These are phyloP conservation scores for Capsicum pubescens DNA, from an alignment of 257 asterid species.

Conservation along the genomic window DNA sequence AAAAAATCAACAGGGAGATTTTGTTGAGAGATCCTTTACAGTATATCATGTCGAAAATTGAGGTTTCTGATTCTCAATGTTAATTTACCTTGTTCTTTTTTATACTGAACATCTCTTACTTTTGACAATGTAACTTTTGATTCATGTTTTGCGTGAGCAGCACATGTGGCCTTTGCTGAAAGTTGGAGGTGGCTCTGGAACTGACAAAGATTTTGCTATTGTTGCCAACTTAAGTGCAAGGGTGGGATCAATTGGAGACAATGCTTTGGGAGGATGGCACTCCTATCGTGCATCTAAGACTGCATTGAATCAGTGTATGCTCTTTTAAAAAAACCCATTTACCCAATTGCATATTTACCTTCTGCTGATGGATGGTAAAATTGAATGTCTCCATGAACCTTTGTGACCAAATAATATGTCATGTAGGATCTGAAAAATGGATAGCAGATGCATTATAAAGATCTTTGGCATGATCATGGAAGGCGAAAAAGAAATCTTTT, in stretches of 20 bases:
- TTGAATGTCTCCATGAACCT: constrained; percentile 8
- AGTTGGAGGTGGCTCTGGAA: constrained; percentile 75
- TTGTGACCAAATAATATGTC: neutral
- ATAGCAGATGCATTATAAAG: neutral
- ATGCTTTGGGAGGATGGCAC: constrained; percentile 94
- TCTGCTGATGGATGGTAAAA: constrained; percentile 24
- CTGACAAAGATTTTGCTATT: constrained; percentile 65
- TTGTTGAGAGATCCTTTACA: neutral
- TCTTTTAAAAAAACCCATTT: constrained; percentile 23
- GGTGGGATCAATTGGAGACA: constrained; percentile 94
- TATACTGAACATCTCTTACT: neutral
- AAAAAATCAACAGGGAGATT: neutral
- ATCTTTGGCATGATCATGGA: constrained; percentile 3
- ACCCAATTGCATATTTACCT: neutral
- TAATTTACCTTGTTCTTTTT: constrained; percentile 8
- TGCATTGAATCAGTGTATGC: constrained; percentile 82
- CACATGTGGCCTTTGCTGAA: constrained; percentile 96
- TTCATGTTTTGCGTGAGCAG: constrained; percentile 50
- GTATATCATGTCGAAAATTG: neutral
- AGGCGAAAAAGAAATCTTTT: neutral
- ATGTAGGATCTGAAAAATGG: neutral
- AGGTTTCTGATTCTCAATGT: constrained; percentile 2
- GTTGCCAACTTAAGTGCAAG: constrained; percentile 90
- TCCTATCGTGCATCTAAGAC: constrained; percentile 89
- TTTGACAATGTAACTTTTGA: neutral